Evolutionary conservation across 306 rosid species (phyloP), one percentile per base, ranked within the genome.

Genomic region (Sindora glabra): DNA sequence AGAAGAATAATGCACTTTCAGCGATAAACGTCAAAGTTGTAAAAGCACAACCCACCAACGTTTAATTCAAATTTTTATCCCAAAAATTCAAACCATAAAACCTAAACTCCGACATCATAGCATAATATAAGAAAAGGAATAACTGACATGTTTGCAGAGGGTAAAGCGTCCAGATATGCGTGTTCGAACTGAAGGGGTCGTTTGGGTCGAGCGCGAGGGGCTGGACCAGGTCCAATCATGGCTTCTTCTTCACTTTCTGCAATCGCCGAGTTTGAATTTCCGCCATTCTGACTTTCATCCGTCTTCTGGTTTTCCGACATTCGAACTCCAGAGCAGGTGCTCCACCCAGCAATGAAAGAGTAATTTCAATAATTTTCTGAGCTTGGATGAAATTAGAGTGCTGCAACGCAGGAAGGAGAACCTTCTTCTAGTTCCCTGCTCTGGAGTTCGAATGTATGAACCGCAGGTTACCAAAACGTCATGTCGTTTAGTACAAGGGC

Each of bases 181-280:
- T 82, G 88, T 74, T 89, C 99, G 80, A 92, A 92, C 84, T 92
- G 95, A 55, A 92, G 96, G 18, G 99, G 96, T 1, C 99, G 90
- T 66, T 92, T 92, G 50, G 64, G 84, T 5, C 96, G 96, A 48
- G 81, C 48, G 2, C 82, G 83, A 36, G 89, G 94, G 24, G 95
- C 90, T 8, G 96, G 94, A 9, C 90, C 96, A 1, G 98, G 98
- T 13, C 98, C 99, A 17, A 82, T 67, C 3, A 63, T 2, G 22
- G 63, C 51, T 34, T 81, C 94, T 0, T 81, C 94, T 40, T 80
- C 94, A 40, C 8, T 67, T 65, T 46, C 80, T 39, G 59, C 48
- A 14, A 34, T 12, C n/a, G 58, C 55, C 42, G 54, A 42, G 42
- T 17, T 60, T 37, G 11, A 46, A 14, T 47, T 66, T 12, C 51